A percentile compares a stretch with the other conserved stretches of the same genome.
These are phyloP conservation scores for Trametes cubensis DNA, from an alignment of 768 basidiomycete genomes.

Conservation along the genomic window DNA sequence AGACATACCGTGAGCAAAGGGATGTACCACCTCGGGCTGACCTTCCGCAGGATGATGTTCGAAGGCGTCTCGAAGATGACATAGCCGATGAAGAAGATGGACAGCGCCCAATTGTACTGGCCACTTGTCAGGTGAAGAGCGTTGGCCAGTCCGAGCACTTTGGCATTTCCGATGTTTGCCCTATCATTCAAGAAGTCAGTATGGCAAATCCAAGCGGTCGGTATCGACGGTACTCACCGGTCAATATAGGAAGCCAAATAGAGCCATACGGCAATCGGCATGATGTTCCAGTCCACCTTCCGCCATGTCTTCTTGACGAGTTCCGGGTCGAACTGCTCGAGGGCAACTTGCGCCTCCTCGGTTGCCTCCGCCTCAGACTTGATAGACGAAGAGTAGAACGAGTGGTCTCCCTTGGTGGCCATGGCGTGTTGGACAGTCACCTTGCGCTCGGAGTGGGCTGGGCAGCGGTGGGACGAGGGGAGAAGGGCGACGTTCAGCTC, in stretches of 20 bases:
- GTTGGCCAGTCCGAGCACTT: conserved; percentile 32
- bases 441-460: background rate
- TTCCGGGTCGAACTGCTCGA: conserved; percentile 25
- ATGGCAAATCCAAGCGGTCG: too few relatives aligned
- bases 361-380: conserved; percentile 15
- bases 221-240: conserved; percentile 17
- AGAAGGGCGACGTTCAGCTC: conserved; percentile 1
- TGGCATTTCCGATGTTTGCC: conserved; percentile 39
- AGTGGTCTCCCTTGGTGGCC: conserved; percentile 10
- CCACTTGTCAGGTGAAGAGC: conserved; percentile 32
- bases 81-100: conserved; percentile 45
- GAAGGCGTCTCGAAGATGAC: conserved; percentile 46
- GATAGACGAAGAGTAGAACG: conserved; percentile 11
- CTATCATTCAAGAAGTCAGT: too few relatives aligned
- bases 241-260: conserved; percentile 42
- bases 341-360: conserved; percentile 12
- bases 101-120: conserved; percentile 45
- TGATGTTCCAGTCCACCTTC: conserved; percentile 39
- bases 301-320: conserved; percentile 30
- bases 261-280: conserved; percentile 41
- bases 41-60: conserved; percentile 40
- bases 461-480: conserved; percentile 1
- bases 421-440: conserved; percentile 8
- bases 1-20: conserved; percentile 39
- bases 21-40: conserved; percentile 42